These are phyloP conservation scores for Alternaria rosae DNA, from an alignment of 2,329 filamentous ascomycete species.

Conservation along the genomic window DNA sequence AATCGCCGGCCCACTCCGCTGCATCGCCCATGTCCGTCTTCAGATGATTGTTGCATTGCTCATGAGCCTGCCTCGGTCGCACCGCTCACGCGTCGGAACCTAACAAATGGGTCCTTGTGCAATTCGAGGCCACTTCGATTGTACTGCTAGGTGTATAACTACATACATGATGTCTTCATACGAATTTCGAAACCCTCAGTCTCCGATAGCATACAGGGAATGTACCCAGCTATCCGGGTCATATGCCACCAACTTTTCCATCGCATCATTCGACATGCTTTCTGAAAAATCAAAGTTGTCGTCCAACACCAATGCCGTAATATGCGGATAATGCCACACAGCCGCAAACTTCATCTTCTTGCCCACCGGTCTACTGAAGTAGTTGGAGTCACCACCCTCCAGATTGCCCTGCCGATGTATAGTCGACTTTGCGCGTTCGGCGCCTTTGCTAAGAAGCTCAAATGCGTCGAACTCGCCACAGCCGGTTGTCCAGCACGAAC, in stretches of 20 bases:
- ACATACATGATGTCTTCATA: not conserved
- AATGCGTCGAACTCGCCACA: conserved; percentile 81
- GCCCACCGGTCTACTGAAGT: conserved; percentile 70
- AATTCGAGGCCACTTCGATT: not conserved
- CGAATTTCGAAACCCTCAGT: conserved; percentile 20
- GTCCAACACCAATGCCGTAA: conserved; percentile 47
- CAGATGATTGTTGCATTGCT: not conserved
- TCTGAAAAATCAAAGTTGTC: conserved; percentile 49
- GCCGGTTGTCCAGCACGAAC: conserved; percentile 74
- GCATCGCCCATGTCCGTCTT: not conserved
- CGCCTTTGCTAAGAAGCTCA: conserved; percentile 72
- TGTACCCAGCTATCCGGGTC: conserved; percentile 45
- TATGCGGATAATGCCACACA: conserved; percentile 42
- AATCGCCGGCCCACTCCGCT: not conserved
- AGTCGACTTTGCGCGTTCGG: conserved; percentile 72
- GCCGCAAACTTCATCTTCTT: conserved; percentile 68
- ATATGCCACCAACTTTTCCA: conserved; percentile 48
- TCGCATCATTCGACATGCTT: conserved; percentile 42
- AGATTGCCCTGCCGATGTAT: conserved; percentile 66
- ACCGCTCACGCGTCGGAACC: no score
- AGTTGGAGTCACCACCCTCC: conserved; percentile 72
- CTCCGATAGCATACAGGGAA: conserved; percentile 50
- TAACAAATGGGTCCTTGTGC: not conserved
- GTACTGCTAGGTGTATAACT: not conserved
- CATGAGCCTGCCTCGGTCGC: not conserved